Conservation (phyloP, 2,329 filamentous ascomycete species). For the Fonsecaea multimorphosa region DNA sequence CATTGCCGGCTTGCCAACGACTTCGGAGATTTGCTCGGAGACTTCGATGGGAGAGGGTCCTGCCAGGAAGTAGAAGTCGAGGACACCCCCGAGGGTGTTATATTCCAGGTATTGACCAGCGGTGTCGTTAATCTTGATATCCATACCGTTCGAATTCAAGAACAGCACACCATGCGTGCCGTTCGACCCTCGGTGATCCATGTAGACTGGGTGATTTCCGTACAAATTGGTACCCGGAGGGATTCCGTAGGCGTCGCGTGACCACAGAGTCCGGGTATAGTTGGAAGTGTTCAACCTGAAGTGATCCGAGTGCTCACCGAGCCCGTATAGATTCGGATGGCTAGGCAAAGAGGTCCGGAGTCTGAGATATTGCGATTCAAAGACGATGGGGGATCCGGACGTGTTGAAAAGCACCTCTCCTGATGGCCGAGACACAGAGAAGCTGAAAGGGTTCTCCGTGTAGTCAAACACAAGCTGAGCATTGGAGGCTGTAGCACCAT, state of each 20-base stretch:
- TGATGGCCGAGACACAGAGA: conserved; percentile 58
- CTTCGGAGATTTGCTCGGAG: conserved; percentile 63
- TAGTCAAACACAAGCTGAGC: conserved; percentile 57
- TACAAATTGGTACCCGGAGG: conserved; percentile 72
- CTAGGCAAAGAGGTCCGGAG: conserved; percentile 73
- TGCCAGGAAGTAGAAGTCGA: conserved; percentile 73
- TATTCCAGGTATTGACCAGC: conserved; percentile 75
- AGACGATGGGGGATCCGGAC: conserved; percentile 69
- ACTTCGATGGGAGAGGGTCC: conserved; percentile 66
- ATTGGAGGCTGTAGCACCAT: conserved; percentile 53
- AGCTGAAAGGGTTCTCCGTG: conserved; percentile 68
- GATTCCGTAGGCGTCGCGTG: conserved; percentile 68
- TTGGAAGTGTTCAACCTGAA: conserved; percentile 71
- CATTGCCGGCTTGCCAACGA: conserved; percentile 65
- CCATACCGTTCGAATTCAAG: conserved; percentile 77
- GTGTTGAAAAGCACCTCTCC: conserved; percentile 68
- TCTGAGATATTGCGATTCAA: conserved; percentile 78
- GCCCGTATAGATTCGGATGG: conserved; percentile 74
- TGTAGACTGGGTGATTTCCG: conserved; percentile 75
- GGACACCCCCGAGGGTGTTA: conserved; percentile 75
- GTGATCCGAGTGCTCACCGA: conserved; percentile 77
- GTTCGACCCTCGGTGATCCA: conserved; percentile 68
- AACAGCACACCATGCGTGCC: conserved; percentile 71
- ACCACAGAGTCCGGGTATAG: conserved; percentile 74
- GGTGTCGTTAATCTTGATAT: conserved; percentile 73